These are phyloP conservation scores for Xylona heveae DNA, from an alignment of 495 filamentous ascomycete genomes.

Conservation along the genomic window DNA sequence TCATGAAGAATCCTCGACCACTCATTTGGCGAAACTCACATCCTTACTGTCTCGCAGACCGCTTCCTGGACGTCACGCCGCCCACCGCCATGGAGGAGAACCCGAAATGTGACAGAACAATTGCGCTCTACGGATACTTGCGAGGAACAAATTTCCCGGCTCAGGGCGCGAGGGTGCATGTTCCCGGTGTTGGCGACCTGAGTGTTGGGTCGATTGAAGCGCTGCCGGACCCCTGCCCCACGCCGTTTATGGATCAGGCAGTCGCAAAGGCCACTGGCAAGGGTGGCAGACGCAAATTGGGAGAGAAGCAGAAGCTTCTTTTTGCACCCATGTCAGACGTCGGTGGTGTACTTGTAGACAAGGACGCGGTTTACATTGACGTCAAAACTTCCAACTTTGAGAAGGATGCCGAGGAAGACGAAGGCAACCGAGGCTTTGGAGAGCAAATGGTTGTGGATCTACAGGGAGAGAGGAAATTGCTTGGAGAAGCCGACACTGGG, in stretches of 20 bases:
- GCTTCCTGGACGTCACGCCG: conserved; percentile 84
- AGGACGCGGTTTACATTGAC: conserved; percentile 64
- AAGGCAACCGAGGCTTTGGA: conserved; percentile 60
- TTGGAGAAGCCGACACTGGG: conserved; percentile 64
- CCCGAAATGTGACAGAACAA: conserved; percentile 67
- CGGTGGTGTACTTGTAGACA: conserved; percentile 69
- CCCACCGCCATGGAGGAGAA: conserved; percentile 76
- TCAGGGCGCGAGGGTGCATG: conserved; percentile 69
- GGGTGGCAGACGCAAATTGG: conserved; percentile 47
- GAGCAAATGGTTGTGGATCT: conserved; percentile 84
- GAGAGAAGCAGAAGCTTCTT: conserved; percentile 87
- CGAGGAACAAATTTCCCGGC: conserved; percentile 89
- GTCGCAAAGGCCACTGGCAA: conserved; percentile 67
- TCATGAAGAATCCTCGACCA: conserved; percentile 97
- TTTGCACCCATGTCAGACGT: conserved; percentile 98
- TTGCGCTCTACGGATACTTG: conserved; percentile 85
- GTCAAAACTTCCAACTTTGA: conserved; percentile 60
- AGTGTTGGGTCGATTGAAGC: conserved; percentile 65
- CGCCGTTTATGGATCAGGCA: conserved; percentile 72
- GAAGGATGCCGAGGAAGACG: conserved; percentile 32
- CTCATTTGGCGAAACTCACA: conserved; percentile 93
- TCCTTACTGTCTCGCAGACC: conserved; percentile 81
- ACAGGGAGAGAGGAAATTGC: conserved; percentile 57
- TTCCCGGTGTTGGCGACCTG: conserved; percentile 88
- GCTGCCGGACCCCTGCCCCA: conserved; percentile 87